A percentile compares a stretch with the other conserved stretches of the same genome.
These are phyloP conservation scores for Rheum nobile DNA, from an alignment of 148 eudicot genomes.

Conservation along the genomic window DNA sequence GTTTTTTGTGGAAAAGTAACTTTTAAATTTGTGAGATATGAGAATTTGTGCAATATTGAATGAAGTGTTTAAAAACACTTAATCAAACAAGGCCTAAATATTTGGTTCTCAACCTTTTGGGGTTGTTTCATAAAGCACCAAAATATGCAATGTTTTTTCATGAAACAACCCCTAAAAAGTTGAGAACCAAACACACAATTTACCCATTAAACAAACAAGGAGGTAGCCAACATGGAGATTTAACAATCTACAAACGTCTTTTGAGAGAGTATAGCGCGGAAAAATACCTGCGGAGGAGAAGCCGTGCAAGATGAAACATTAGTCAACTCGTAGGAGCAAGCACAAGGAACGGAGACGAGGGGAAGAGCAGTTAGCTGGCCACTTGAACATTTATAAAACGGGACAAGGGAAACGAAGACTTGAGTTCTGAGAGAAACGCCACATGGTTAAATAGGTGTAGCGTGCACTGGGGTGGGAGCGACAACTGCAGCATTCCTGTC, in stretches of 20 bases:
- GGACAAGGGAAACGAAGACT: neutral
- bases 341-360: neutral
- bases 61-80: too few species aligned
- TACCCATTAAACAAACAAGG: neutral
- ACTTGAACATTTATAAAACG: neutral
- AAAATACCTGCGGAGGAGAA: neutral
- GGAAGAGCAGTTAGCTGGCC: neutral
- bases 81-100: neutral
- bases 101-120: neutral
- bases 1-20: too few species aligned
- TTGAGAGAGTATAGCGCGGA: neutral
- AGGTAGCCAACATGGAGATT: too few species aligned
- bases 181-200: neutral
- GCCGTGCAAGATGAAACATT: neutral
- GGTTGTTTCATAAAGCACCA: neutral
- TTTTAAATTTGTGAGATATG: too few species aligned
- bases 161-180: neutral
- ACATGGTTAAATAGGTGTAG: neutral
- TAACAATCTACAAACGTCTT: too few species aligned
- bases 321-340: neutral
- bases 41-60: too few species aligned
- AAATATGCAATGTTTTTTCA: neutral
- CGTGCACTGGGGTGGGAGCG: neutral
- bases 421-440: neutral
- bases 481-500: slow-evolving; percentile 4